Base-by-base conservation (phyloP, 495 filamentous ascomycete genomes). In the Trypethelium eluteriae region DNA sequence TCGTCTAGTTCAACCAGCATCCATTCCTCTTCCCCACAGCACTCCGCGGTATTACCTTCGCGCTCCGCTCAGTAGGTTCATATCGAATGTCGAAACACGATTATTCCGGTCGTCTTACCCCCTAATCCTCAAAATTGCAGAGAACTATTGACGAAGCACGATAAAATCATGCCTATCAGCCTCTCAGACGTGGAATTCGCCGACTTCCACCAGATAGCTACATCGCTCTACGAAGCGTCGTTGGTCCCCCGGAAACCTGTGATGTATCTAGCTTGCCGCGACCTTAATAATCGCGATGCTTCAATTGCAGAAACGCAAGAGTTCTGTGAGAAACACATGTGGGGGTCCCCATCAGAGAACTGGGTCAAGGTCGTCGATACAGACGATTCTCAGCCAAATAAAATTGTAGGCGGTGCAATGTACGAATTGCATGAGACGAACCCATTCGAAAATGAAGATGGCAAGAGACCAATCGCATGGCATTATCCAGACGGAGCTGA, bases 341-440 rank as follows among this genome's bases (percentile, higher is more conserved):
- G 11, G 18, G 16, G 10, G 11, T 14, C 11, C 5, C 9, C 9
- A n/a, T 53, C 11, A 16, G 16, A 14, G 49, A 9, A n/a, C 5
- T 53, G 49, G 49, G 11, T 53, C 49, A 53, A 53, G 49, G 16
- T 53, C 5, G 16, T 53, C n/a, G 49, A 53, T n/a, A 53, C 49
- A 9, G 49, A 53, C 18, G 49, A 53, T 53, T 53, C 49, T 14
- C 49, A 53, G 49, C 49, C 49, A 11, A 53, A 53, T n/a, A 53
- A 53, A 25, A 53, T 53, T 18, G 49, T 18, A 16, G 49, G 49
- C 18, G 49, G 49, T 18, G 49, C 49, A n/a, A 11, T 53, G 16
- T 53, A 14, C 18, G 49, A 53, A n/a, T 11, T 53, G 49, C 49
- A 53, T 25, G 49, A 53, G 49, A 53, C n/a, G 49, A 53, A 53